Conservation (phyloP, 2,329 filamentous ascomycete genomes). For the Neopestalotiopsis sp. region DNA sequence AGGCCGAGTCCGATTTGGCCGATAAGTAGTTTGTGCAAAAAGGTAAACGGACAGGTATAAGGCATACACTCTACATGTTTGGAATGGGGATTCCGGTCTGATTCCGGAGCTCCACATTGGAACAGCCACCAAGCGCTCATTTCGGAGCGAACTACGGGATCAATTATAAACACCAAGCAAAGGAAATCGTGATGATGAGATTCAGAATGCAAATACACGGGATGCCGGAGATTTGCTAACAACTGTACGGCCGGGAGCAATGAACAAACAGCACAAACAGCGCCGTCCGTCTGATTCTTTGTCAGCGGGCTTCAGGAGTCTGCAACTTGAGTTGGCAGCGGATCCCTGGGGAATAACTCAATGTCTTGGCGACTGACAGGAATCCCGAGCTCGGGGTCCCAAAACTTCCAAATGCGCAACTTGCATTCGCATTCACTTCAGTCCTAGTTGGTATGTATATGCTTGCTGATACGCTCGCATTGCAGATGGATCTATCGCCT, state of each 20-base stretch:
- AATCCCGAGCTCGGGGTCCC: not conserved
- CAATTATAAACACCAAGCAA: not conserved
- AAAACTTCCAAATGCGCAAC: not conserved
- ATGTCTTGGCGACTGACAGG: too few relatives aligned
- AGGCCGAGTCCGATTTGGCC: constrained; percentile 7
- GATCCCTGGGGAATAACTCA: too few relatives aligned
- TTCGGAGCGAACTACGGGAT: not conserved
- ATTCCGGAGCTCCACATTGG: constrained; percentile 1
- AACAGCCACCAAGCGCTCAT: too few relatives aligned
- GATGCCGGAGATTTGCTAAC: too few relatives aligned
- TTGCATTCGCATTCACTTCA: not conserved
- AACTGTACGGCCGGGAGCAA: too few relatives aligned
- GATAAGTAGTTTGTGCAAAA: not conserved
- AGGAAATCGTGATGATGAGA: not conserved
- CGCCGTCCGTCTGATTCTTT: too few relatives aligned
- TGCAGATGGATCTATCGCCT: constrained; percentile 8
- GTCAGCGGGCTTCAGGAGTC: too few relatives aligned
- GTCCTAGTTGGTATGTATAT: not conserved
- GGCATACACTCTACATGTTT: not conserved
- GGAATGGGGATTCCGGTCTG: constrained; percentile 8
- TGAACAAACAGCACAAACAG: too few relatives aligned
- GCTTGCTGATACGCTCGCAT: constrained; percentile 14
- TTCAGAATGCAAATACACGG: not conserved
- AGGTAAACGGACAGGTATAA: not conserved
- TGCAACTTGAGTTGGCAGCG: too few relatives aligned